A percentile compares a stretch with the other conserved stretches of the same genome.
phyloP scores from a whole-genome alignment of 2,329 filamentous ascomycete species.

The Colletotrichum horii region DNA sequence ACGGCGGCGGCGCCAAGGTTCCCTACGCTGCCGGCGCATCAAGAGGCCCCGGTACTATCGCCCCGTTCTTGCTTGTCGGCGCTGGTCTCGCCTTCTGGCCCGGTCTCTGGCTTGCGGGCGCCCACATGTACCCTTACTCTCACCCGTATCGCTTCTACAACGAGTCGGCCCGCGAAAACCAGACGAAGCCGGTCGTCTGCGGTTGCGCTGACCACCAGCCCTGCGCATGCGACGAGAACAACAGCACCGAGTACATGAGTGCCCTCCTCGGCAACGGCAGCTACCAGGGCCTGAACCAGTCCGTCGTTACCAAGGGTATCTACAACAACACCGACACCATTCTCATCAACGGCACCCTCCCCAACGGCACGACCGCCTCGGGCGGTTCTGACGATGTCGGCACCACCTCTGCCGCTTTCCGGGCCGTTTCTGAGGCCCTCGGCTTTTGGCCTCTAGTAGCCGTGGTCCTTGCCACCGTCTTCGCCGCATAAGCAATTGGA shows the following conservation, averaged over 20 bases:
- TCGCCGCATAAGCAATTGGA: conserved; percentile 37
- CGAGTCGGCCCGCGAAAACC: conserved; percentile 50
- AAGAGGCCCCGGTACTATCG: conserved; percentile 30
- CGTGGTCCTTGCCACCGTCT: conserved; percentile 49
- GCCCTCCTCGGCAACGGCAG: conserved; percentile 68
- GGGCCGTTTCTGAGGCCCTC: conserved; percentile 37
- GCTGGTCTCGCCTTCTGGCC: conserved; percentile 64
- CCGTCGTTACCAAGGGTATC: conserved; percentile 62
- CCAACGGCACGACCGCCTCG: conserved; percentile 66
- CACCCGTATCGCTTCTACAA: conserved; percentile 63
- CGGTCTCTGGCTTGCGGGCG: conserved; percentile 61
- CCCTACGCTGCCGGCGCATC: conserved; percentile 64
- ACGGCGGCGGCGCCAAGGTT: conserved; percentile 66
- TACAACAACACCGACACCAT: conserved; percentile 62
- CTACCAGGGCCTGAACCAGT: conserved; percentile 58
- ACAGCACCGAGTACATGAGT: conserved; percentile 55
- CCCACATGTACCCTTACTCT: conserved; percentile 60
- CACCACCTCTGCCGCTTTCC: conserved; percentile 35
- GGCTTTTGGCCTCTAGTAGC: conserved; percentile 58
- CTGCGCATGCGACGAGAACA: conserved; percentile 57
- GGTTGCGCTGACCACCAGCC: conserved; percentile 58
- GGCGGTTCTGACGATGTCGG: conserved; percentile 37
- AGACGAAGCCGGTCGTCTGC: conserved; percentile 66
- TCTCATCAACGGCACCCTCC: conserved; percentile 77
- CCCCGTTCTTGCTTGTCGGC: conserved; percentile 56